phyloP scores from a whole-genome alignment of 1,284 basidiomycete genomes.

The Xerocomus minutiporus region DNA sequence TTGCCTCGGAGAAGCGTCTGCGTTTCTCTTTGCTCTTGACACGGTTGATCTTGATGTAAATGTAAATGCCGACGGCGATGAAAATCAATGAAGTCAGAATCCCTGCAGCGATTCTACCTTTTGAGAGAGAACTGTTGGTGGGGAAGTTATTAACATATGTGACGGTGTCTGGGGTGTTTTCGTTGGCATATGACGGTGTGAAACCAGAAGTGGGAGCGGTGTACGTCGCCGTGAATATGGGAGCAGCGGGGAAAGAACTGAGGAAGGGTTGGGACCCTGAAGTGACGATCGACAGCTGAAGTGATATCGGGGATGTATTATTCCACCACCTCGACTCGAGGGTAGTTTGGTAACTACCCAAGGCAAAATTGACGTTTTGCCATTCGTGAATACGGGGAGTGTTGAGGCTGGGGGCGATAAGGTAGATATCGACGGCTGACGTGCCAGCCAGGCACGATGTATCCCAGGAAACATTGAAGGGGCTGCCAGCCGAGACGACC shows the following conservation, averaged over 20 bases:
- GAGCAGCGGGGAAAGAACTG: conserved; percentile 59
- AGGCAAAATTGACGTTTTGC: conserved; percentile 51
- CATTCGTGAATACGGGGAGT: conserved; percentile 59
- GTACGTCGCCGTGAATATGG: conserved; percentile 68
- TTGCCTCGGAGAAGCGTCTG: conserved; percentile 61
- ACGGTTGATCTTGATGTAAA: conserved; percentile 59
- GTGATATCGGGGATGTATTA: conserved; percentile 44
- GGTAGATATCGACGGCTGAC: conserved; percentile 64
- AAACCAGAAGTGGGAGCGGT: conserved; percentile 42
- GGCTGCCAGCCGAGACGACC: conserved; percentile 48
- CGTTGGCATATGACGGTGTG: conserved; percentile 41
- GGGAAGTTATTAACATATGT: conserved; percentile 36
- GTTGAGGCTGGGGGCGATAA: conserved; percentile 53
- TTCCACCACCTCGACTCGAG: conserved; percentile 81
- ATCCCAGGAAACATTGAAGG: conserved; percentile 72
- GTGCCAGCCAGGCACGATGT: conserved; percentile 47
- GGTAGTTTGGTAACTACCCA: conserved; percentile 51
- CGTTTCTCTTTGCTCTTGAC: conserved; percentile 55
- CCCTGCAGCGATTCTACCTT: conserved; percentile 74
- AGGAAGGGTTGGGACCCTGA: conserved; percentile 53
- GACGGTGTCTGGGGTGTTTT: conserved; percentile 34
- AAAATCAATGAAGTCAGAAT: conserved; percentile 70
- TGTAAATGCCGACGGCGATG: conserved; percentile 42
- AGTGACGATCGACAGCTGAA: conserved; percentile 68
- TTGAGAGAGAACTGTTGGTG: conserved; percentile 40